phyloP scores from a whole-genome alignment of 2,329 filamentous ascomycete genomes.

The Ceratocystis cacaofunesta region DNA sequence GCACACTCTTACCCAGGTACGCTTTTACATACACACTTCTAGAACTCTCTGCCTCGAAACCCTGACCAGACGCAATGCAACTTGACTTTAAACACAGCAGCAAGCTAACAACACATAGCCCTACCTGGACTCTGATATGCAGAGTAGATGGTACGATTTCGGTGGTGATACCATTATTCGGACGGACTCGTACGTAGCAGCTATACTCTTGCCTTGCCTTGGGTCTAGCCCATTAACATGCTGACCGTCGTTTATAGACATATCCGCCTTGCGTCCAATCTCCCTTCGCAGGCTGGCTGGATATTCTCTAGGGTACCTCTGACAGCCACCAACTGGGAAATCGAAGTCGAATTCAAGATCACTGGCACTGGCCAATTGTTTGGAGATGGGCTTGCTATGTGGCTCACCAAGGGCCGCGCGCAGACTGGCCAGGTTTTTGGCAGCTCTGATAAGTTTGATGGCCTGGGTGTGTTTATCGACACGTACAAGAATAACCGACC shows the following conservation, averaged over 20 bases:
- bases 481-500: constrained; percentile 99
- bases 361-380: constrained; percentile 78
- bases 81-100: constrained; percentile 9
- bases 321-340: constrained; percentile 97
- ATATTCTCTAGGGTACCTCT: constrained; percentile 86
- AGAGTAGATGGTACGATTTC: constrained; percentile 98
- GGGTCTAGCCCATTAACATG: background rate
- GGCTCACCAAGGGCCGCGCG: constrained; percentile 88
- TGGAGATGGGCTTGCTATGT: constrained; percentile 94
- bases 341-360: constrained; percentile 91
- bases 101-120: constrained; percentile 41
- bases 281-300: constrained; percentile 82
- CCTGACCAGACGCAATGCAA: constrained; percentile 19
- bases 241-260: constrained; percentile 41
- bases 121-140: constrained; percentile 95
- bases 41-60: constrained; percentile 3
- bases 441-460: constrained; percentile 75
- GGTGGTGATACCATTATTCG: constrained; percentile 83
- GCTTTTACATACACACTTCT: constrained; percentile 24
- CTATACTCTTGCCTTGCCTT: background rate
- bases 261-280: constrained; percentile 81
- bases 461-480: constrained; percentile 88
- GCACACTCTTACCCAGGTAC: constrained; percentile 66
- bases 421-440: constrained; percentile 76
- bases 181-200: constrained; percentile 42